A percentile compares a stretch with the other conserved stretches of the same genome.
phyloP scores from a whole-genome alignment of 2,329 filamentous ascomycete species.

The Ophiostoma montium region DNA sequence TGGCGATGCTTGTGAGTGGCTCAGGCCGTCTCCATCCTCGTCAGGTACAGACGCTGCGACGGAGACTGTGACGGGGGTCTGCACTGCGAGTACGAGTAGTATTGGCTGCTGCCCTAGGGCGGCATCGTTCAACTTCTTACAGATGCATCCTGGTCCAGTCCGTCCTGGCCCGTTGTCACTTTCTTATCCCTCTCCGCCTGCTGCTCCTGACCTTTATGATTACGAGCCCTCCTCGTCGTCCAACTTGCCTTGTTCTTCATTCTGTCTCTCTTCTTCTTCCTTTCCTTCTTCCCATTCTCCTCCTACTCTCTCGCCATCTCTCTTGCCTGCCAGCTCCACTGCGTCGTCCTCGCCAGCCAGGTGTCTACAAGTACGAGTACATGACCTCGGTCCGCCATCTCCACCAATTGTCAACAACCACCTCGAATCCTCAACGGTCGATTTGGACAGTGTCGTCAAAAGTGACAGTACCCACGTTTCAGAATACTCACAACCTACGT shows the following conservation, averaged over 20 bases:
- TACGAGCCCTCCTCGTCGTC: too few species aligned
- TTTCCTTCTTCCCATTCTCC: background rate
- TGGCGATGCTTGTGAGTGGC: background rate
- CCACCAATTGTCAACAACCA: background rate
- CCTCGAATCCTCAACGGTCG: background rate
- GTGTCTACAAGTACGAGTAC: background rate
- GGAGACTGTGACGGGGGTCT: background rate
- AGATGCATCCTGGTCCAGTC: background rate
- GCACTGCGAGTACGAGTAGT: background rate
- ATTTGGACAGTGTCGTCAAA: too few species aligned
- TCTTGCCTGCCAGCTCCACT: background rate
- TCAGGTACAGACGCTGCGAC: background rate
- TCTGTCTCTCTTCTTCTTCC: background rate
- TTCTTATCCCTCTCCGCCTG: conserved; percentile 1
- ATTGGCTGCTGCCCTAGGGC: background rate
- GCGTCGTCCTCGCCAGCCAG: background rate
- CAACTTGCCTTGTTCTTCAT: background rate
- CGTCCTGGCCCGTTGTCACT: background rate
- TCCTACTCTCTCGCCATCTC: background rate
- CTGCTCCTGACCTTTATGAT: background rate
- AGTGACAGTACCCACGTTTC: too few species aligned
- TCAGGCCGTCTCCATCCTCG: background rate
- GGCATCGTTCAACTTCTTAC: background rate
- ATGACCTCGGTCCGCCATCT: background rate
- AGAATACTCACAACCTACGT: too few species aligned